Conservation (phyloP, 1,284 basidiomycete genomes). For the Melampsora larici-populina region DNA sequence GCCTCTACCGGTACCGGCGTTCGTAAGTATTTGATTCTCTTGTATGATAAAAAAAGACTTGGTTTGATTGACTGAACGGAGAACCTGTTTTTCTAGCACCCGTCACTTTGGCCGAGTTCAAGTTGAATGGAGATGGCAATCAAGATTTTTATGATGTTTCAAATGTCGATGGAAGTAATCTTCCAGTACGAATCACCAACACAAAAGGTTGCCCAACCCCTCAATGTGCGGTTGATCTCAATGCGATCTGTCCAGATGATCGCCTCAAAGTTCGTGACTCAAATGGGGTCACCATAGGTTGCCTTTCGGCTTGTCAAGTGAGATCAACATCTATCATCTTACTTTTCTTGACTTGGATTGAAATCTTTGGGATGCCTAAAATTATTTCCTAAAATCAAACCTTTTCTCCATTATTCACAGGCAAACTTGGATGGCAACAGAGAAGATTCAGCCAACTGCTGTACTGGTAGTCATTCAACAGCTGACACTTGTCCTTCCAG, state of each 20-base stretch:
- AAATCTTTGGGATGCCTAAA: not conserved
- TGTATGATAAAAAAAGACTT: not conserved
- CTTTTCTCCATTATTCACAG: constrained; percentile 4
- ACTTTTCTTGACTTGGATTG: not conserved
- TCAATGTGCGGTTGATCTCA: constrained; percentile 44
- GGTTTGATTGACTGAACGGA: not conserved
- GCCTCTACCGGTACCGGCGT: constrained; percentile 22
- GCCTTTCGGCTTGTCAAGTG: constrained; percentile 42
- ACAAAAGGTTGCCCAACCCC: constrained; percentile 40
- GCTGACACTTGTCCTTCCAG: constrained; percentile 41
- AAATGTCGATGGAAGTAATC: constrained; percentile 50
- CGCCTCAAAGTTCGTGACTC: constrained; percentile 35
- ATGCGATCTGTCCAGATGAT: constrained; percentile 42
- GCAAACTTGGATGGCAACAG: constrained; percentile 38
- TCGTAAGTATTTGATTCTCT: constrained; percentile 13
- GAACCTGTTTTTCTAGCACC: constrained; percentile 45
- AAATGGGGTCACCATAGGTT: constrained; percentile 28
- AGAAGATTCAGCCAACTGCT: constrained; percentile 43
- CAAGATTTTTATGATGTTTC: constrained; percentile 50
- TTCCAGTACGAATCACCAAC: constrained; percentile 48
- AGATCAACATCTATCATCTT: not conserved
- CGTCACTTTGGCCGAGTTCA: constrained; percentile 48
- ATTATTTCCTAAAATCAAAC: not conserved
- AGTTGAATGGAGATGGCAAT: constrained; percentile 44
- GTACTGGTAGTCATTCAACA: constrained; percentile 36